These are phyloP conservation scores for Nepenthes gracilis DNA, from an alignment of 148 eudicot genomes.

Conservation along the genomic window DNA sequence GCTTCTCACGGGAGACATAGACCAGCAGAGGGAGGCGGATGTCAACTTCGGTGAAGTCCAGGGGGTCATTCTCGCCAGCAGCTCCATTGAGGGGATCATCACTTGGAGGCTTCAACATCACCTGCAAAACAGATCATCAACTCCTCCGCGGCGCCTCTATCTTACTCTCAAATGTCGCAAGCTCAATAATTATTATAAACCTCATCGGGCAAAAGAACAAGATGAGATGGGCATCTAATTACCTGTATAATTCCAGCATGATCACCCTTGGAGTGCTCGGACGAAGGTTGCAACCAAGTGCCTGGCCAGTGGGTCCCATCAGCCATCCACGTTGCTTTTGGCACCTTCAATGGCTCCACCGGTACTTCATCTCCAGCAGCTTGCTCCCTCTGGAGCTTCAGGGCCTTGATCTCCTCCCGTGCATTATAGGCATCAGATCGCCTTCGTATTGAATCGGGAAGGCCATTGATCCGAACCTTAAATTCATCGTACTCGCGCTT, in stretches of 20 bases:
- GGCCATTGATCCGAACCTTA: constrained; percentile 82
- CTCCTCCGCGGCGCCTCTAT: background rate
- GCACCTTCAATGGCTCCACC: constrained; percentile 49
- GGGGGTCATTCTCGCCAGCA: constrained; percentile 22
- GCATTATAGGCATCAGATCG: constrained; percentile 92
- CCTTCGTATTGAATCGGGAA: constrained; percentile 80
- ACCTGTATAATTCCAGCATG: constrained; percentile 98
- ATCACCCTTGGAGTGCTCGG: constrained; percentile 81
- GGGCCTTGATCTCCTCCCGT: constrained; percentile 76
- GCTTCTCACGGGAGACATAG: constrained; percentile 91
- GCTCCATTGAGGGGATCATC: constrained; percentile 63
- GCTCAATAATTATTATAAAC: too few relatives aligned
- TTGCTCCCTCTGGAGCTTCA: constrained; percentile 67
- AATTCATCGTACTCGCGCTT: constrained; percentile 97
- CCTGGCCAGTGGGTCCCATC: constrained; percentile 97
- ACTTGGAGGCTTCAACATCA: constrained; percentile 95
- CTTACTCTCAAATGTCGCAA: too few relatives aligned
- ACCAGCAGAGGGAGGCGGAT: constrained; percentile 90
- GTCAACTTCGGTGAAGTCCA: constrained; percentile 67
- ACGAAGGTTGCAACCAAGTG: constrained; percentile 56
- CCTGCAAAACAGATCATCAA: constrained; percentile 26
- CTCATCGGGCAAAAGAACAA: too few relatives aligned
- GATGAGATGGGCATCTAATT: background rate
- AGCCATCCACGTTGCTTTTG: constrained; percentile 91
- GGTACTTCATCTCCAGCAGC: constrained; percentile 35